These are phyloP conservation scores for Dendrobium chrysotoxum DNA, from an alignment of 106 monocot genomes.

Conservation along the genomic window DNA sequence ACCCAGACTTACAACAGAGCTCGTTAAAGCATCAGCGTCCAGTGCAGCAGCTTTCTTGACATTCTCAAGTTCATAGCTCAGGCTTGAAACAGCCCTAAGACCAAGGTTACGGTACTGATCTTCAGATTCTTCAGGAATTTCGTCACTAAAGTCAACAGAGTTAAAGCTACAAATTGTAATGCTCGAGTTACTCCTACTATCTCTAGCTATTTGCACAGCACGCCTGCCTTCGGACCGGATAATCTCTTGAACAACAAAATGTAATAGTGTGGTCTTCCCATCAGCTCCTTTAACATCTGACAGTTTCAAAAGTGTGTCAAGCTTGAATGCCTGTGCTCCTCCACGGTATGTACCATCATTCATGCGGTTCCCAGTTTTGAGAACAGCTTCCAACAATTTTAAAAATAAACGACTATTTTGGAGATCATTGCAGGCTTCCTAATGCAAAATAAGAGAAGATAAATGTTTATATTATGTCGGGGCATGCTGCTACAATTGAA, in stretches of 20 bases:
- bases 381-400: constrained; percentile 55
- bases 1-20: constrained; percentile 20
- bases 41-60: constrained; percentile 52
- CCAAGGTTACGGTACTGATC: constrained; percentile 29
- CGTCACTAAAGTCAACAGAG: constrained; percentile 25
- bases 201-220: constrained; percentile 27
- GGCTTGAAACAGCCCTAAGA: constrained; percentile 27
- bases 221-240: constrained; percentile 50
- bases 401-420: constrained; percentile 34
- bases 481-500: neutral
- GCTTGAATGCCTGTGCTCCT: constrained; percentile 53
- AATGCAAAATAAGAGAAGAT: neutral
- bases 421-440: constrained; percentile 52
- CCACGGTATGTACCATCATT: constrained; percentile 63
- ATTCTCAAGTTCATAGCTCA: constrained; percentile 45
- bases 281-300: constrained; percentile 61
- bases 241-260: constrained; percentile 59
- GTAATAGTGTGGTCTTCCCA: constrained; percentile 55
- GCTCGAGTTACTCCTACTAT: constrained; percentile 21
- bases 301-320: constrained; percentile 55
- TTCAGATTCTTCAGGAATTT: constrained; percentile 21
- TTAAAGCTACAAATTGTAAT: constrained; percentile 24
- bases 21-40: constrained; percentile 37
- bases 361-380: constrained; percentile 67
- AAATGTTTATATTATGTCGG: neutral